Conservation (phyloP, 148 eudicot genomes). For the Pouteria glomerata region DNA sequence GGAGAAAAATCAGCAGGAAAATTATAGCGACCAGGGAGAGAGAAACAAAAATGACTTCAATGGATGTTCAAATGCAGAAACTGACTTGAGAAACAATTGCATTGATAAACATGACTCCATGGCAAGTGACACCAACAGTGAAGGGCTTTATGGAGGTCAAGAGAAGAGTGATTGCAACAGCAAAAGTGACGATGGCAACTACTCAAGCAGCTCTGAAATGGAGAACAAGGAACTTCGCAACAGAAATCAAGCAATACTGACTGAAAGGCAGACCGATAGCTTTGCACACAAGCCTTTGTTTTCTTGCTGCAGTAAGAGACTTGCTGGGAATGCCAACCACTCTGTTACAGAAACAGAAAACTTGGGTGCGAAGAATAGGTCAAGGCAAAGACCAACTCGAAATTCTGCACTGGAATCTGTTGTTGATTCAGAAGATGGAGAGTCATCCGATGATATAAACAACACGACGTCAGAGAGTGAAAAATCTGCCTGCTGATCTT, state of each 20-base stretch:
- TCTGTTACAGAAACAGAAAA: constrained; percentile 24
- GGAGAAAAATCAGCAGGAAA: constrained; percentile 22
- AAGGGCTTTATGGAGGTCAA: constrained; percentile 19
- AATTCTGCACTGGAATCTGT: constrained; percentile 44
- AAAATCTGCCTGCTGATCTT: constrained; percentile 23
- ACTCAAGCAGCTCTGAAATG: constrained; percentile 23
- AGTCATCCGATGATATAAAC: constrained; percentile 25
- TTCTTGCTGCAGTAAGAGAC: constrained; percentile 28
- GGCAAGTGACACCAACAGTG: constrained; percentile 26
- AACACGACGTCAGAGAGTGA: constrained; percentile 8
- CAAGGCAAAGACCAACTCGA: constrained; percentile 57
- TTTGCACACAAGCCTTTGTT: constrained; percentile 16
- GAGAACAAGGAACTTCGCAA: constrained; percentile 16
- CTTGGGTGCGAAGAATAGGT: constrained; percentile 46
- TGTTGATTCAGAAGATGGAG: constrained; percentile 56
- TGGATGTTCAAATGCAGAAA: constrained; percentile 16
- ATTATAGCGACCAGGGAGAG: constrained; percentile 11
- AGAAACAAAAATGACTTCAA: constrained; percentile 20
- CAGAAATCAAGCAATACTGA: constrained; percentile 11
- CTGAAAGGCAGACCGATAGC: constrained; percentile 15
- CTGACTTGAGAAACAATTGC: constrained; percentile 17
- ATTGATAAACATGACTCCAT: constrained; percentile 8
- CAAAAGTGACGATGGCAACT: constrained; percentile 15
- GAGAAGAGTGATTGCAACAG: constrained; percentile 14
- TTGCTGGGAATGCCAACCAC: constrained; percentile 28